A percentile compares a stretch with the other conserved stretches of the same genome.
phyloP scores from a whole-genome alignment of 192 early-diverging fungal genomes.

The Coemansia sp. region DNA sequence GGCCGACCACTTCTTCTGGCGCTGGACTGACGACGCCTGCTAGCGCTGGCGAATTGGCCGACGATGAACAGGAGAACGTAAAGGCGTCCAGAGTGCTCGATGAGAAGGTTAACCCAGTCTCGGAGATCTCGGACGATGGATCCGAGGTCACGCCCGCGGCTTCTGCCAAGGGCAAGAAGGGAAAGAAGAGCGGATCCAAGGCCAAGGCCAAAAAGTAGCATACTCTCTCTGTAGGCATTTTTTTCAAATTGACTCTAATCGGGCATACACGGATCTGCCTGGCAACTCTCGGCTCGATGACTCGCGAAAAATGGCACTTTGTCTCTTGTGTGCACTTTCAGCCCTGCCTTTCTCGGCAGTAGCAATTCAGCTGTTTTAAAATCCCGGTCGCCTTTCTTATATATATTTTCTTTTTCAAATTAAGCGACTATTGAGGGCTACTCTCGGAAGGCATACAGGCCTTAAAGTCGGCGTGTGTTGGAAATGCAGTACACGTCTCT shows the following conservation, averaged over 20 bases:
- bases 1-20: not conserved
- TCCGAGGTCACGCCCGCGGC: slow-evolving; percentile 7
- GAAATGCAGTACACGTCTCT: not conserved
- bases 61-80: slow-evolving; percentile 45
- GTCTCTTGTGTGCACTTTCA: not conserved
- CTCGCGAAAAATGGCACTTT: not conserved
- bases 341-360: not conserved
- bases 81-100: slow-evolving; percentile 17
- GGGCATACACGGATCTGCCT: not conserved
- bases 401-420: not conserved
- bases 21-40: slow-evolving; percentile 10
- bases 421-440: not conserved
- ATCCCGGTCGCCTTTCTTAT: not conserved
- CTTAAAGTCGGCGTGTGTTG: not conserved
- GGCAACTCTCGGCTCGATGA: not conserved
- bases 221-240: not conserved
- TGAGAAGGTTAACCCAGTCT: slow-evolving; percentile 18
- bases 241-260: not conserved
- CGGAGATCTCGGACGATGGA: not conserved
- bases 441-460: not conserved
- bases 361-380: not conserved
- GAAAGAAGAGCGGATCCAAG: slow-evolving; percentile 2
- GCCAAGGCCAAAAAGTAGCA: slow-evolving; percentile 26
- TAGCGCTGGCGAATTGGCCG: slow-evolving; percentile 42
- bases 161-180: slow-evolving; percentile 13